phyloP scores from a whole-genome alignment of 1,284 basidiomycete genomes.

The Cutaneotrichosporon curvatum region DNA sequence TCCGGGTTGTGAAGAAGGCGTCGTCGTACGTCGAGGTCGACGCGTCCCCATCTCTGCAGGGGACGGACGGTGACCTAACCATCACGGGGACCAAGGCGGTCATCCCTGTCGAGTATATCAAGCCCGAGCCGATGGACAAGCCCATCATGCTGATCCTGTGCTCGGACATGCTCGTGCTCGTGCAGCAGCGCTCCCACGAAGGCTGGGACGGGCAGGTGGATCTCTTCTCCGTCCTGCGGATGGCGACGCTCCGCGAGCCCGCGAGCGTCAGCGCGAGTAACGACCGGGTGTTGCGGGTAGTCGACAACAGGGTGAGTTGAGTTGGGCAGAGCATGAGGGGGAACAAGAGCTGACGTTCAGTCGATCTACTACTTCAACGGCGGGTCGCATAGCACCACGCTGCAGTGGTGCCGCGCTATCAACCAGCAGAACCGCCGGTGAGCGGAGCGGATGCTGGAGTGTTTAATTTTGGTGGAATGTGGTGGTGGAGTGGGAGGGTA shows the following conservation, averaged over 20 bases:
- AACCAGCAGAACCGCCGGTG: constrained; percentile 29
- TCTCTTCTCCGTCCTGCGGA: constrained; percentile 83
- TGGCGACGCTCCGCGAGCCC: constrained; percentile 80
- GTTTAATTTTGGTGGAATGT: no score
- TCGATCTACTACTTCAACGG: constrained; percentile 89
- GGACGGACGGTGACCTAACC: constrained; percentile 34
- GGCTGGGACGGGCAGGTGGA: constrained; percentile 69
- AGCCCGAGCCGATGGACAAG: constrained; percentile 45
- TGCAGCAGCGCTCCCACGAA: constrained; percentile 65
- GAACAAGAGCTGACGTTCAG: constrained; percentile 19
- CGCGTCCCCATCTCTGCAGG: constrained; percentile 21
- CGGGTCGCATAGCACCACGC: constrained; percentile 67
- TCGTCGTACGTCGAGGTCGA: constrained; percentile 70
- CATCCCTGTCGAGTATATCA: constrained; percentile 80
- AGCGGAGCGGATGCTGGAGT: not conserved
- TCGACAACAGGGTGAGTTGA: constrained; percentile 44
- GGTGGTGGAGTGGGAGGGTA: no score
- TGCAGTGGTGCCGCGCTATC: constrained; percentile 67
- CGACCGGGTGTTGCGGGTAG: constrained; percentile 50
- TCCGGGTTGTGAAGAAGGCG: constrained; percentile 81
- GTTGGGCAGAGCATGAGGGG: constrained; percentile 53
- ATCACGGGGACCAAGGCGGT: constrained; percentile 52
- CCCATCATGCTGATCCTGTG: constrained; percentile 42
- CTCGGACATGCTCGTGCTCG: constrained; percentile 81
- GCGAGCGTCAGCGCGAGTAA: constrained; percentile 84